Evolutionary conservation across 2,329 filamentous ascomycete genomes (phyloP).

Genomic region (Cladosporium sphaerospermum): DNA sequence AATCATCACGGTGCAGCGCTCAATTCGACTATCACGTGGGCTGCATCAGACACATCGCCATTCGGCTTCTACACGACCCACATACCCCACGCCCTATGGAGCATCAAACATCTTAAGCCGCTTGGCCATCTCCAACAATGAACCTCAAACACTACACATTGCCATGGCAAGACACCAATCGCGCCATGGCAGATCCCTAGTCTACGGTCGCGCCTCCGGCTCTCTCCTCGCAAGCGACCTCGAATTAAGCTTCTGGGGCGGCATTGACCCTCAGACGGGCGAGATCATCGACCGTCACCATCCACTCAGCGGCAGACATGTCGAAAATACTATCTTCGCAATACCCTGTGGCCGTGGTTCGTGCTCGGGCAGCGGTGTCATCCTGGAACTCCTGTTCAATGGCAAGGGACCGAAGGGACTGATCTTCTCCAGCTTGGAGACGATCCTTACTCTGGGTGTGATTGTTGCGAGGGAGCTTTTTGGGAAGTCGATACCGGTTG

Average conservation of each 20-base stretch:
- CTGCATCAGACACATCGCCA: too few species aligned
- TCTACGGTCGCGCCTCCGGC: background rate
- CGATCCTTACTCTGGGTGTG: constrained; percentile 43
- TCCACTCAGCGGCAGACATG: constrained; percentile 30
- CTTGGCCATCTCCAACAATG: too few species aligned
- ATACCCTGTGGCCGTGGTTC: constrained; percentile 44
- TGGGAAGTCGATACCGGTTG: constrained; percentile 35
- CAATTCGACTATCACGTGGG: too few species aligned
- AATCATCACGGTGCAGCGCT: too few species aligned
- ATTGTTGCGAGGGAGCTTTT: constrained; percentile 41
- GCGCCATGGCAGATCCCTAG: background rate
- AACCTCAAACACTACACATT: too few species aligned
- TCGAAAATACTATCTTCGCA: constrained; percentile 35
- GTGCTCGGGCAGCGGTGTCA: constrained; percentile 40
- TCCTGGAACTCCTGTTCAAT: constrained; percentile 42
- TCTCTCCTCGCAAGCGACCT: background rate
- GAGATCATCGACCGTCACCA: constrained; percentile 41
- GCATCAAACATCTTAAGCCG: too few species aligned
- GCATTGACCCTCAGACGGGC: constrained; percentile 37
- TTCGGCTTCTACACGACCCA: too few species aligned
- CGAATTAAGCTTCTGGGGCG: constrained; percentile 43
- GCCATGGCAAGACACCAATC: too few species aligned
- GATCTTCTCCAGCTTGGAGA: constrained; percentile 37
- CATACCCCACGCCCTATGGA: too few species aligned
- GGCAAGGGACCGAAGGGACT: constrained; percentile 34